phyloP scores from a whole-genome alignment of 768 basidiomycete species.

The Lactarius vividus region DNA sequence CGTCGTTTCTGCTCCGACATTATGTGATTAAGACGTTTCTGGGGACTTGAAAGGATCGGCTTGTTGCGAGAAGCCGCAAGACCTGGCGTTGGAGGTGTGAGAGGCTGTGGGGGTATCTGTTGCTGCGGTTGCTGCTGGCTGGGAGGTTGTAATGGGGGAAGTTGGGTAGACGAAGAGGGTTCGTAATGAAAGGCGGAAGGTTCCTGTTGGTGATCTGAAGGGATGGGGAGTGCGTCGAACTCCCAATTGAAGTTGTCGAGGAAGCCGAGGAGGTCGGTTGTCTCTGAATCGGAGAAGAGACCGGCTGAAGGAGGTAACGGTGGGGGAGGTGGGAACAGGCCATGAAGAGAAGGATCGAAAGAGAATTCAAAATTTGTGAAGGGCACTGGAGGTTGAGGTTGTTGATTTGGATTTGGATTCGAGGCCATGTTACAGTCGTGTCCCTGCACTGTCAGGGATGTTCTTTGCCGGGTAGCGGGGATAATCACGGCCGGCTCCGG shows the following conservation, averaged over 20 bases:
- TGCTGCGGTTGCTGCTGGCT: conserved; percentile 13
- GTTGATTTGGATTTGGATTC: conserved; percentile 36
- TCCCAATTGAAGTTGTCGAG: conserved; percentile 80
- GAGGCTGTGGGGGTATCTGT: conserved; percentile 13
- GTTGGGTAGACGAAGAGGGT: conserved; percentile 17
- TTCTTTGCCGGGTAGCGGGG: conserved; percentile 6
- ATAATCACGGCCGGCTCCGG: conserved; percentile 15
- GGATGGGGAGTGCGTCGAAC: conserved; percentile 35
- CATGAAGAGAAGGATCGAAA: conserved; percentile 59
- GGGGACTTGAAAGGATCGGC: conserved; percentile 73
- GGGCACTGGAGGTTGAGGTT: conserved; percentile 55
- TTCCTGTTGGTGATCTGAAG: conserved; percentile 17
- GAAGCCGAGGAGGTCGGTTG: conserved; percentile 75
- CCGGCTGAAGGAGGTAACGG: conserved; percentile 70
- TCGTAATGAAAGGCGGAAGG: conserved; percentile 17
- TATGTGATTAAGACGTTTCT: conserved; percentile 90
- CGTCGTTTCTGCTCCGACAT: conserved; percentile 93
- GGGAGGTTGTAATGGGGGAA: conserved; percentile 2
- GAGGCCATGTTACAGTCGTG: conserved; percentile 14
- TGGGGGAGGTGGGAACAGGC: conserved; percentile 57
- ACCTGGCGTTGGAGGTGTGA: conserved; percentile 25
- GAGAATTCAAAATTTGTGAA: conserved; percentile 70
- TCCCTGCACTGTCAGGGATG: background rate
- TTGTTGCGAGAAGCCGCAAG: conserved; percentile 43
- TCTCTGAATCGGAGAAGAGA: conserved; percentile 76